Evolutionary conservation across 768 basidiomycete genomes (phyloP).

Genomic region (Mycena vitilis): DNA sequence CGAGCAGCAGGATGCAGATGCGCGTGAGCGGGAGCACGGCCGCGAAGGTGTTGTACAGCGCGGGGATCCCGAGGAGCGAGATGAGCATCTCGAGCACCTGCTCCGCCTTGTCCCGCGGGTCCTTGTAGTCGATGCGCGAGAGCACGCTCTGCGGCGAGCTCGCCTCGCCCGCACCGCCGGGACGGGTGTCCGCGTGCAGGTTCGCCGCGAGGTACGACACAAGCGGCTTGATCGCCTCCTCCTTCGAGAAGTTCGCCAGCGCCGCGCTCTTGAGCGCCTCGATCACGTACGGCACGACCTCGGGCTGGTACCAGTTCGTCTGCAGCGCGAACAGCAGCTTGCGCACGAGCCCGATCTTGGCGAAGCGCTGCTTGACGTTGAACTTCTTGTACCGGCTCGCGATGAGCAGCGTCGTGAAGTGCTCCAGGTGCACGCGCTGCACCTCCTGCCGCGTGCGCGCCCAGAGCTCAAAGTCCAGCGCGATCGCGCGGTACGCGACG

Average conservation of each 20-base stretch:
- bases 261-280: slow-evolving; percentile 72
- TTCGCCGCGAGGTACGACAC: slow-evolving; percentile 89
- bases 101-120: slow-evolving; percentile 70
- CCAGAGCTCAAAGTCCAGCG: slow-evolving; percentile 94
- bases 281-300: slow-evolving; percentile 61
- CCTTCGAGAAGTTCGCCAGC: slow-evolving; percentile 74
- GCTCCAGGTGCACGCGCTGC: slow-evolving; percentile 83
- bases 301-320: slow-evolving; percentile 77
- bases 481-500: slow-evolving; percentile 84
- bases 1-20: slow-evolving; percentile 82
- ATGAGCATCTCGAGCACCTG: slow-evolving; percentile 75
- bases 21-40: slow-evolving; percentile 81
- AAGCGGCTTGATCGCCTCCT: slow-evolving; percentile 85
- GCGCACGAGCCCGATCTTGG: slow-evolving; percentile 77
- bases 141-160: slow-evolving; percentile 68
- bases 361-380: slow-evolving; percentile 79
- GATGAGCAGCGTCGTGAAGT: slow-evolving; percentile 80
- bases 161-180: slow-evolving; percentile 22
- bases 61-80: slow-evolving; percentile 65
- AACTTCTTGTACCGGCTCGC: slow-evolving; percentile 81
- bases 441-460: slow-evolving; percentile 75
- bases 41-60: slow-evolving; percentile 77
- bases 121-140: slow-evolving; percentile 63
- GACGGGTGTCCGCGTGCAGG: slow-evolving; percentile 52
- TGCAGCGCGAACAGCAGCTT: slow-evolving; percentile 87